Conservation (phyloP, 345 rosid species). For the Cochlearia excelsa region DNA sequence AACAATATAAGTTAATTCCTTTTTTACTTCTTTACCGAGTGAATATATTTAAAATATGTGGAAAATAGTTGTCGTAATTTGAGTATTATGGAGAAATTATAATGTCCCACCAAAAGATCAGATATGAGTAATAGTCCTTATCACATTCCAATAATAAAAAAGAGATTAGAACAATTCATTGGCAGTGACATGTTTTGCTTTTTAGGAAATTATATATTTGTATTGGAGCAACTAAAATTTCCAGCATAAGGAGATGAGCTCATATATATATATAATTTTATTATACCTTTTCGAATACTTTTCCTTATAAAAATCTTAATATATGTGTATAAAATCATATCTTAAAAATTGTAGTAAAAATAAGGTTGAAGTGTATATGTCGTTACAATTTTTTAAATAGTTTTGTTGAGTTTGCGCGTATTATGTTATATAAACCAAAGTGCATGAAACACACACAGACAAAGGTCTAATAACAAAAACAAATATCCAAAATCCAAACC, state of each 20-base stretch:
- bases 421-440: no score
- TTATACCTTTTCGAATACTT: background rate
- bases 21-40: background rate
- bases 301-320: background rate
- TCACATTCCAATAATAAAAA: constrained; percentile 20
- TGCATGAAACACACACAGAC: no score
- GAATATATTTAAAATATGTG: background rate
- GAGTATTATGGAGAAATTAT: background rate
- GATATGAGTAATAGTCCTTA: constrained; percentile 29
- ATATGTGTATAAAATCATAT: background rate
- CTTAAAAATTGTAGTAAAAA: no score
- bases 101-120: background rate
- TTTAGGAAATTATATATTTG: constrained; percentile 14
- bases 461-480: no score
- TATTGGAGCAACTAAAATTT: constrained; percentile 17
- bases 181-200: constrained; percentile 32
- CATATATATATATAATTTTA: background rate
- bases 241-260: constrained; percentile 28
- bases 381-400: no score
- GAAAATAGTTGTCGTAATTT: background rate
- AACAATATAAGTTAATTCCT: background rate
- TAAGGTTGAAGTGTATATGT: no score
- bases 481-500: no score
- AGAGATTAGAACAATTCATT: constrained; percentile 25
- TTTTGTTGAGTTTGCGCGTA: no score